These are phyloP conservation scores for Closterium sp. DNA, from an alignment of 139 green algal genomes.

Conservation along the genomic window DNA sequence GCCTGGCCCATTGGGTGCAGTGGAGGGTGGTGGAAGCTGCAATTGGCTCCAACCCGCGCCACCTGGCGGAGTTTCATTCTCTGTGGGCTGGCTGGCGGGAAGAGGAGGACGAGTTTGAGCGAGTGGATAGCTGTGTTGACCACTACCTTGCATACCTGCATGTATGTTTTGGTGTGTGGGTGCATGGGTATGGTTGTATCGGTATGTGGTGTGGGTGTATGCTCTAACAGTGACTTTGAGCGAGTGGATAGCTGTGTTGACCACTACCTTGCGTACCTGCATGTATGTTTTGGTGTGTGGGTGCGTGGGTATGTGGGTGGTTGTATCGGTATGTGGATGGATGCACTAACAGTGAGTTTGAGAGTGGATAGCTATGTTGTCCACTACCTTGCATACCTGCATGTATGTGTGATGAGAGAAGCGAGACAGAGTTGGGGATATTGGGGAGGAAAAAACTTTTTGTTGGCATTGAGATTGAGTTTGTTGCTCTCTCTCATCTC, in stretches of 20 bases:
- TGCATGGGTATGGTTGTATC: too few relatives aligned
- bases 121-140: background rate
- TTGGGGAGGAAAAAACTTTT: too few relatives aligned
- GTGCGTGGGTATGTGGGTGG: too few relatives aligned
- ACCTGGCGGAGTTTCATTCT: constrained; percentile 1
- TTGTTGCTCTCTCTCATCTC: too few relatives aligned
- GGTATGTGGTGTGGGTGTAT: too few relatives aligned
- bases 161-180: background rate
- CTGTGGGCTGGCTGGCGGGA: background rate
- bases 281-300: background rate
- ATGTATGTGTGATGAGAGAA: background rate
- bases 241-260: background rate
- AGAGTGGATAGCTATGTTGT: too few relatives aligned
- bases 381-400: too few relatives aligned
- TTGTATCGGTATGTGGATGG: too few relatives aligned
- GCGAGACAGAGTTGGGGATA: too few relatives aligned
- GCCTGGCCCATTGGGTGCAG: background rate
- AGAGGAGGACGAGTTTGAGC: background rate
- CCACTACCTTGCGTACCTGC: background rate
- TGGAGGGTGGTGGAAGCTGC: background rate
- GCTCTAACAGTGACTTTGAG: background rate
- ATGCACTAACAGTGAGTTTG: too few relatives aligned
- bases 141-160: background rate
- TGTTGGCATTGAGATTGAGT: too few relatives aligned
- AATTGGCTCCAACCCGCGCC: background rate